Conservation (phyloP, 805 yeast genomes). For the Candida ipomoeae region DNA sequence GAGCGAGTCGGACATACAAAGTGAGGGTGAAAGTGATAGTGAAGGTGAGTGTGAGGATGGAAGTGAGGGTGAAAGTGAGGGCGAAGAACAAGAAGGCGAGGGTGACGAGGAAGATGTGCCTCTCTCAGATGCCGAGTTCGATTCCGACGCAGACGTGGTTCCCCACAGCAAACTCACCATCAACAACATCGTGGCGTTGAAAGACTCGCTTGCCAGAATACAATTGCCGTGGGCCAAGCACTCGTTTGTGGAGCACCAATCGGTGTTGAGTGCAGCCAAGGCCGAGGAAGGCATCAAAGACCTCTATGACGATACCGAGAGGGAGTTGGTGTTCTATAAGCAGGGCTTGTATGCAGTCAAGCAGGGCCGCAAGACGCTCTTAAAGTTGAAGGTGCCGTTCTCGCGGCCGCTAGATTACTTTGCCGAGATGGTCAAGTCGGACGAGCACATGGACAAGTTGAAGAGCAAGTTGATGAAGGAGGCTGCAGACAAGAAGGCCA, state of each 20-base stretch:
- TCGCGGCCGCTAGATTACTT: conserved; percentile 92
- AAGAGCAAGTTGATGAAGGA: conserved; percentile 77
- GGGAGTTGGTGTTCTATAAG: conserved; percentile 92
- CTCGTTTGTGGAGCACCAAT: conserved; percentile 80
- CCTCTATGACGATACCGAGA: conserved; percentile 90
- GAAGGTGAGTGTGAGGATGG: conserved; percentile 6
- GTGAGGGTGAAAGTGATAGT: conserved; percentile 21
- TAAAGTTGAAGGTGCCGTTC: conserved; percentile 76
- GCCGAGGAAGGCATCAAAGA: conserved; percentile 71
- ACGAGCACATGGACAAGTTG: conserved; percentile 95
- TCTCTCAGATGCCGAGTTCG: conserved; percentile 85
- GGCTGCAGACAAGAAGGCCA: conserved; percentile 78
- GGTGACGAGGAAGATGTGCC: conserved; percentile 76
- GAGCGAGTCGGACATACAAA: conserved; percentile 23
- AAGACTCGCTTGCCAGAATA: conserved; percentile 63
- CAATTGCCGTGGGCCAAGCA: conserved; percentile 61
- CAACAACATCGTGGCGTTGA: conserved; percentile 81
- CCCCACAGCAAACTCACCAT: conserved; percentile 88
- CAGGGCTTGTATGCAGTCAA: conserved; percentile 86
- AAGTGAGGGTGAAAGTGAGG: conserved; percentile 13
- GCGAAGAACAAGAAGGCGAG: not conserved
- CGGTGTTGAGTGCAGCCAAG: conserved; percentile 56
- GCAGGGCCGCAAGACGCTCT: conserved; percentile 61
- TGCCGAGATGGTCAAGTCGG: conserved; percentile 98
- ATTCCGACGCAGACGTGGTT: conserved; percentile 90